Evolutionary conservation across 331 rosid species (phyloP).

Genomic region (Rhamnella rubrinervis): DNA sequence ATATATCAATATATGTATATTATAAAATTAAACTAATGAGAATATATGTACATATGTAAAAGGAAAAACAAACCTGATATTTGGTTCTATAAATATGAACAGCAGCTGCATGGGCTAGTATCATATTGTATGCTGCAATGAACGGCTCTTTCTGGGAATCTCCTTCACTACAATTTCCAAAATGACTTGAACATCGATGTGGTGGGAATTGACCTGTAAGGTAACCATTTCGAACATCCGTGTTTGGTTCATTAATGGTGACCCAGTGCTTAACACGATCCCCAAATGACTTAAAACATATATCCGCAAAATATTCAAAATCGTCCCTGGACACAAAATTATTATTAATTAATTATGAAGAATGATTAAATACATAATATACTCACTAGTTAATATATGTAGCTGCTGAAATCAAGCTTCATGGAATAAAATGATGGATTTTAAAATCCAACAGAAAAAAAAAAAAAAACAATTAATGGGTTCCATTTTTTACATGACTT

Average conservation of each 20-base stretch:
- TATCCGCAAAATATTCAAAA: constrained; percentile 9
- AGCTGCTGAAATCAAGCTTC: too few relatives aligned
- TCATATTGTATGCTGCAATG: constrained; percentile 58
- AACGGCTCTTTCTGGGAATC: constrained; percentile 40
- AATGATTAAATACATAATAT: too few relatives aligned
- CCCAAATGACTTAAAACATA: constrained; percentile 14
- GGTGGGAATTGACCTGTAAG: background rate
- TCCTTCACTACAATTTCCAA: constrained; percentile 33
- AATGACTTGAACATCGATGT: constrained; percentile 29
- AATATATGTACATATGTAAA: too few relatives aligned
- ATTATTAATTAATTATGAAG: too few relatives aligned
- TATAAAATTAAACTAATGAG: too few relatives aligned
- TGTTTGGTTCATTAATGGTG: constrained; percentile 20
- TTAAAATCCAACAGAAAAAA: too few relatives aligned
- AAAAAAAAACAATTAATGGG: background rate
- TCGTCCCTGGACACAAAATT: constrained; percentile 1
- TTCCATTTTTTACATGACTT: too few relatives aligned
- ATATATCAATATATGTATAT: too few relatives aligned
- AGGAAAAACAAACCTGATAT: constrained; percentile 32
- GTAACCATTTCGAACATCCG: background rate
- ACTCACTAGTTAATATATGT: too few relatives aligned
- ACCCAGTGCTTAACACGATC: constrained; percentile 13
- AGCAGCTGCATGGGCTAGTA: constrained; percentile 66
- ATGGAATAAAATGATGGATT: too few relatives aligned
- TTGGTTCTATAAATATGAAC: constrained; percentile 53